phyloP scores from a whole-genome alignment of 1,139 yeast species.

The Lodderomyces orthopsilosis region DNA sequence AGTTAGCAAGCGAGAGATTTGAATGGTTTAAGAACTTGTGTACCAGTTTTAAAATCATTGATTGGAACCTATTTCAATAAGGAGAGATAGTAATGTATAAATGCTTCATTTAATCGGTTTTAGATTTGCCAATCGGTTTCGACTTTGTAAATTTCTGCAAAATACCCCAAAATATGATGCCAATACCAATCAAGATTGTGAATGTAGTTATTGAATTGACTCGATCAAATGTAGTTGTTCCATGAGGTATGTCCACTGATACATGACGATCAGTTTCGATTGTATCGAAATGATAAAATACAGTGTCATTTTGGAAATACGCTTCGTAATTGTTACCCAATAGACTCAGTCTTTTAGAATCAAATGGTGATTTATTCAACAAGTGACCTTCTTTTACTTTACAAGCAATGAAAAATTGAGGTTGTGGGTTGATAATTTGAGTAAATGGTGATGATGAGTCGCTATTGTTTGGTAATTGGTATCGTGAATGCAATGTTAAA shows the following conservation, averaged over 20 bases:
- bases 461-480: slow-evolving; percentile 29
- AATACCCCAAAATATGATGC: slow-evolving; percentile 11
- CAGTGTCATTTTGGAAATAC: slow-evolving; percentile 42
- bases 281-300: slow-evolving; percentile 33
- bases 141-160: slow-evolving; percentile 7
- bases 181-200: slow-evolving; percentile 13
- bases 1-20: slow-evolving; percentile 13
- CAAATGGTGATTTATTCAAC: slow-evolving; percentile 38
- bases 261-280: slow-evolving; percentile 7
- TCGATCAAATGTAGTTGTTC: slow-evolving; percentile 16
- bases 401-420: slow-evolving; percentile 36
- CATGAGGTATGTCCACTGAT: slow-evolving; percentile 23
- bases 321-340: slow-evolving; percentile 38
- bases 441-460: slow-evolving; percentile 5
- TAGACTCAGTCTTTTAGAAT: slow-evolving; percentile 18
- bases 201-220: slow-evolving; percentile 18
- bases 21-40: slow-evolving; percentile 18
- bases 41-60: slow-evolving; percentile 19
- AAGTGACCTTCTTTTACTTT: slow-evolving; percentile 26
- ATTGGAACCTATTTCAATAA: slow-evolving; percentile 32
- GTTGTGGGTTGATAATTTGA: slow-evolving; percentile 17
- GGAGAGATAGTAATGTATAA: neutral
- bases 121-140: neutral
- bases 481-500: slow-evolving; percentile 35
- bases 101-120: neutral